Evolutionary conservation across 2,329 filamentous ascomycete species (phyloP), one percentile per base, ranked within the genome.

Genomic region (Cadophora malorum): DNA sequence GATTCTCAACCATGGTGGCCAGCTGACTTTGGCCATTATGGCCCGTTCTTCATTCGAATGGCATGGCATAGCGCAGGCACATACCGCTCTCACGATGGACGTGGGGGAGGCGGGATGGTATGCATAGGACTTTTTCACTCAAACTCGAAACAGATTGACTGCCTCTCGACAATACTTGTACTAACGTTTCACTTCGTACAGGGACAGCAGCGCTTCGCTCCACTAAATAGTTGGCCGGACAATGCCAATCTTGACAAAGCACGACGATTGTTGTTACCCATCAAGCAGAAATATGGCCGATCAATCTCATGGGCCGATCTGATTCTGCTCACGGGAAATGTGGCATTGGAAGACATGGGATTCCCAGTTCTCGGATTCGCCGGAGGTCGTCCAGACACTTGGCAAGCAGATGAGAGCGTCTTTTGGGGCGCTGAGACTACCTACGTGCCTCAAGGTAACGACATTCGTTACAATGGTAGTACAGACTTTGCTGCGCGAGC

Each of bases 231-330:
- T 78, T 88, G 86, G 86, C 86, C 86, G 50, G 86, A 88, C 77
- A 88, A 88, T 67, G 85, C 83, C 73, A 84, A 81, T 69, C 82
- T 88, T 65, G 86, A 88, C 81, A 88, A 88, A 82, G 86, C 85
- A 45, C 86, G 86, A 65, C 85, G 86, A 68, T 81, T 88, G 70
- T 78, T 88, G 67, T 87, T 85, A 84, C 86, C 86, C 64, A 86
- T 88, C 78, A 88, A 88, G 81, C 84, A 87, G 71, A 88, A 88
- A 81, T 88, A 88, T 70, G 86, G 86, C 72, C 84, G 82, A 80
- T 86, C 86, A 79, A 85, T 88, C 77, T 88, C 86, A 0, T 88
- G 86, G 86, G 84, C 86, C 9, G 86, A 88, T 72, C 78, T 88
- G 70, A 78, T 85, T 68, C 80, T 88, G 49, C 83, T 88, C 70